These are phyloP conservation scores for Nemania bipapillata DNA, from an alignment of 2,329 filamentous ascomycete genomes.

Conservation along the genomic window DNA sequence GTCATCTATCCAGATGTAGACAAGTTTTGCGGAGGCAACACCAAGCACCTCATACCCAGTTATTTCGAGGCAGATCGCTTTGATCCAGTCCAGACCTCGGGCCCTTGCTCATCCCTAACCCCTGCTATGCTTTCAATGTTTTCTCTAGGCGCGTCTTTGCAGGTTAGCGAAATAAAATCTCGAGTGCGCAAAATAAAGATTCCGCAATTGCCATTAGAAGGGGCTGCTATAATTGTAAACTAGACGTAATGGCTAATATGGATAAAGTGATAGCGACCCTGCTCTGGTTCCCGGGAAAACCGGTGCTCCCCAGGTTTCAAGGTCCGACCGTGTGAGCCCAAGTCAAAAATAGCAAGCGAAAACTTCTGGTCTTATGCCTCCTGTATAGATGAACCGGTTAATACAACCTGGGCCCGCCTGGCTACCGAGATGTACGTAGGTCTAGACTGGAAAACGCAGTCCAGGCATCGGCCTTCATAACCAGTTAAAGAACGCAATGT, in stretches of 20 bases:
- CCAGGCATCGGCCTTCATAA: constrained; percentile 46
- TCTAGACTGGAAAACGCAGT: constrained; percentile 46
- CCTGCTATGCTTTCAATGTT: constrained; percentile 4
- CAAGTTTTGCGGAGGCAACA: constrained; percentile 22
- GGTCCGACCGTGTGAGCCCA: constrained; percentile 34
- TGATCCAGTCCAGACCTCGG: constrained; percentile 28
- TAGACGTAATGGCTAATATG: constrained; percentile 39
- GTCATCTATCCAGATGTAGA: constrained; percentile 19
- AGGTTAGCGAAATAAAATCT: constrained; percentile 4
- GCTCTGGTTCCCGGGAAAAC: constrained; percentile 34
- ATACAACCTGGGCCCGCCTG: constrained; percentile 36
- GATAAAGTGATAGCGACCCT: constrained; percentile 36
- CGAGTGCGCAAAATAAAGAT: constrained; percentile 7
- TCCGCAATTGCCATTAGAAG: constrained; percentile 2
- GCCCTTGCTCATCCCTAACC: constrained; percentile 11
- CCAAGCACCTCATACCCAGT: constrained; percentile 3
- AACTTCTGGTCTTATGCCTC: constrained; percentile 29
- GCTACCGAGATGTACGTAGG: constrained; percentile 30
- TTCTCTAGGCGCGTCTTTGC: constrained; percentile 10
- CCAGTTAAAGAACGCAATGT: constrained; percentile 29
- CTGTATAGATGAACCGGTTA: constrained; percentile 36
- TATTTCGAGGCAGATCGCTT: constrained; percentile 11
- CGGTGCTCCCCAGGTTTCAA: constrained; percentile 13
- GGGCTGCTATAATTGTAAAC: constrained; percentile 8
- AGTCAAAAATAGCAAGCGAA: constrained; percentile 40